Base-by-base conservation (phyloP, 1,284 basidiomycete species). In the Stygiomarasmius scandens region DNA sequence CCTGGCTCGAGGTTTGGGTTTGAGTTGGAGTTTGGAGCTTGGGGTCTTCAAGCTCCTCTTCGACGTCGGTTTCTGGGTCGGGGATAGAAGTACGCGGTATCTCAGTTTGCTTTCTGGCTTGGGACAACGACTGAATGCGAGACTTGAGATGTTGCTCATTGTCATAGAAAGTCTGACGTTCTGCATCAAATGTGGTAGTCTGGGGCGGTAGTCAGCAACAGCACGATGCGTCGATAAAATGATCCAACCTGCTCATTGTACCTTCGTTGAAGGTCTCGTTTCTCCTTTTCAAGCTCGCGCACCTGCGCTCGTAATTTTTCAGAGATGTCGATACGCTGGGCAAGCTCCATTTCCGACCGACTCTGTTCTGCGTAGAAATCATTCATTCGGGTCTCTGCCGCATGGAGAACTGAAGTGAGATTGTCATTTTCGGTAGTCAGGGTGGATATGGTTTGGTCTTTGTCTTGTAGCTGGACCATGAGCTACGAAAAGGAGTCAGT, bases 101-200 rank as follows among this genome's bases (percentile, higher is more conserved):
- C 52, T 86, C 80, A 8, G 73, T 71, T 49, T 81, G 81, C 67
- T 80, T 90, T 58, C 87, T 83, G 43, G 82, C 78, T 61, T 90
- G 85, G 2, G 81, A 78, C 29, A 93, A 80, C 2, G 89, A 90
- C 67, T 90, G 88, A 52, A 93, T 93, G 57, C 90, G 89, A 46
- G 90, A 93, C 71, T 92, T 93, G 55, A 93, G 83, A 72, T 93
- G 90, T 67, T 92, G 89, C 64, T 93, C 91, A 67, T 90, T 92
- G 72, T 93, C 91, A 66, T 92, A 93, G 68, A 92, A 90, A 14
- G 91, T 83, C 69, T 93, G 91, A 46, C 90, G 85, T 71, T 93
- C 90, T 11, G 90, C 89, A 69, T 93, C 90, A 67, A 92, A 93
- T 5, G 88, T 89, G 22, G 82, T 74, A 23, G 86, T 89, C 89